phyloP scores from a whole-genome alignment of 202 grass and related monocot genomes.

The Panicum hallii region DNA sequence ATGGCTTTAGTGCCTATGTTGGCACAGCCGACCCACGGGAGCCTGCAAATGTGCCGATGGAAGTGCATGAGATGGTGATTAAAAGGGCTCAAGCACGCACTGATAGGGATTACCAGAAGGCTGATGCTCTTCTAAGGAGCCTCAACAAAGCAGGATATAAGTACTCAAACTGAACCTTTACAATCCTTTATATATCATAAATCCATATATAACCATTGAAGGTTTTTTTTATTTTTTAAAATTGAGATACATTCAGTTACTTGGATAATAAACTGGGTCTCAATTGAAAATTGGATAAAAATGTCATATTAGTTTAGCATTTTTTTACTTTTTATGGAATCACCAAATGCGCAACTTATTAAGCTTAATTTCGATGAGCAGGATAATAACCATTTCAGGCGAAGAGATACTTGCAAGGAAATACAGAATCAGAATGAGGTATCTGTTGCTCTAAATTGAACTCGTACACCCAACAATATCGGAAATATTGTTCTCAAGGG shows the following conservation, averaged over 20 bases:
- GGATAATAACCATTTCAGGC: conserved; percentile 38
- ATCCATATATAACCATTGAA: neutral
- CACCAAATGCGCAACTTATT: conserved; percentile 24
- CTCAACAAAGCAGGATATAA: conserved; percentile 55
- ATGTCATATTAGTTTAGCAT: neutral
- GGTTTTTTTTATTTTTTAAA: neutral
- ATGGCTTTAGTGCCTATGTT: too few species aligned
- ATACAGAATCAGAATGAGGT: conserved; percentile 78
- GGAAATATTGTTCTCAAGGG: conserved; percentile 6
- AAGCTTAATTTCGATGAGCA: conserved; percentile 25
- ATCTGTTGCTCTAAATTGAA: conserved; percentile 23
- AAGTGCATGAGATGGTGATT: conserved; percentile 59
- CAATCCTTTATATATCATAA: neutral
- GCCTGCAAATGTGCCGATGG: conserved; percentile 38
- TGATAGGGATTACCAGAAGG: conserved; percentile 42
- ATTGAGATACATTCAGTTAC: too few species aligned
- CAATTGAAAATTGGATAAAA: too few species aligned
- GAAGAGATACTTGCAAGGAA: conserved; percentile 61
- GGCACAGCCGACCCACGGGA: conserved; percentile 56
- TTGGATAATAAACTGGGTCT: too few species aligned
- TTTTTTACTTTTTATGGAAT: conserved; percentile 11
- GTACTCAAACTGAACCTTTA: conserved; percentile 40
- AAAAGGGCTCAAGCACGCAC: conserved; percentile 45
- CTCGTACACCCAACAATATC: neutral
- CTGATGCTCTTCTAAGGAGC: conserved; percentile 40